Conservation (phyloP, 768 basidiomycete genomes). For the Kwoniella mangroviensis region DNA sequence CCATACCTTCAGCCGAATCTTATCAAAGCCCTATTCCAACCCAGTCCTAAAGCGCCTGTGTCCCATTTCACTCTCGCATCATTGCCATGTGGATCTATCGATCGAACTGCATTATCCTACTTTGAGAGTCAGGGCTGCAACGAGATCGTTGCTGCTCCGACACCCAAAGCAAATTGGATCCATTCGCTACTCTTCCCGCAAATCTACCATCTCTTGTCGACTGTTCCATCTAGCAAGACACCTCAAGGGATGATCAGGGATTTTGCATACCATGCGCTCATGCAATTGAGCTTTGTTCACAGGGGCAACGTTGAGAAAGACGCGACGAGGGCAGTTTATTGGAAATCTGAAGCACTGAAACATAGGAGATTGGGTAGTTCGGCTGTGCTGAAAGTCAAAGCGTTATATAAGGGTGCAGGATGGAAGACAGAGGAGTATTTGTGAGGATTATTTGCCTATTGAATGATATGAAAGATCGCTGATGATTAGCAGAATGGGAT, state of each 20-base stretch:
- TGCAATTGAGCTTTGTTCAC: constrained; percentile 28
- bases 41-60: background rate
- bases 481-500: constrained; percentile 14
- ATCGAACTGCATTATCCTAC: constrained; percentile 16
- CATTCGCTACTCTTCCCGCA: constrained; percentile 24
- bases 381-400: constrained; percentile 9
- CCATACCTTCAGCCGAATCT: background rate
- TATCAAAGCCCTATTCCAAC: background rate
- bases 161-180: constrained; percentile 24
- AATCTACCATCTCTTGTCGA: constrained; percentile 4
- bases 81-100: background rate
- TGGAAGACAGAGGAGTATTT: constrained; percentile 32
- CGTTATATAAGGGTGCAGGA: background rate
- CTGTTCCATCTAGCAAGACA: background rate
- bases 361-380: constrained; percentile 9
- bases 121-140: constrained; percentile 25
- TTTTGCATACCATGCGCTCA: constrained; percentile 18
- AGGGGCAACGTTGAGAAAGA: constrained; percentile 20
- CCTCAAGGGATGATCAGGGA: background rate
- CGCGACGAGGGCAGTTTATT: background rate
- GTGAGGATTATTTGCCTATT: constrained; percentile 4
- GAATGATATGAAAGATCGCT: background rate
- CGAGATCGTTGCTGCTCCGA: constrained; percentile 22
- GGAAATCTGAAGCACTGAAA: background rate
- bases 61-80: constrained; percentile 7